phyloP scores from a whole-genome alignment of 2,329 filamentous ascomycete species.

The Penicillium sumatraense region DNA sequence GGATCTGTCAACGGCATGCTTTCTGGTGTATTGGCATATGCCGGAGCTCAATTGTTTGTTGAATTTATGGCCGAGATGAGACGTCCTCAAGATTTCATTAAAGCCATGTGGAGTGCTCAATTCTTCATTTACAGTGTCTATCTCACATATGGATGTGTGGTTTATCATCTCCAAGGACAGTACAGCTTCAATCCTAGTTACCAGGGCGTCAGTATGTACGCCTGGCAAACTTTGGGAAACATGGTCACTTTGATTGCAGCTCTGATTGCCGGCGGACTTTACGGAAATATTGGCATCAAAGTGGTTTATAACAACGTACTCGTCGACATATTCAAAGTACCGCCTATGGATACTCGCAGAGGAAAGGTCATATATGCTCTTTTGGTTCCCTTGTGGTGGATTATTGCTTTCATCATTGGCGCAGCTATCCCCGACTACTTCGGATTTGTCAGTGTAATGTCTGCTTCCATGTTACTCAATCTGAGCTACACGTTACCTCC shows the following conservation, averaged over 20 bases:
- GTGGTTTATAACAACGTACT: conserved; percentile 52
- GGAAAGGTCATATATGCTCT: conserved; percentile 47
- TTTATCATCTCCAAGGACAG: conserved; percentile 55
- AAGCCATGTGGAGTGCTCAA: conserved; percentile 51
- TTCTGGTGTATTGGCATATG: conserved; percentile 62
- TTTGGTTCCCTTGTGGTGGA: conserved; percentile 50
- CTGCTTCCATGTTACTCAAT: conserved; percentile 51
- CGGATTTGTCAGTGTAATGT: conserved; percentile 45
- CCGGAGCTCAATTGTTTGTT: conserved; percentile 62
- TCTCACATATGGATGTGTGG: conserved; percentile 53
- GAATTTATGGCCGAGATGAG: conserved; percentile 62
- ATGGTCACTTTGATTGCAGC: conserved; percentile 34
- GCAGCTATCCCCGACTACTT: conserved; percentile 51
- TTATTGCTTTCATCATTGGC: conserved; percentile 48
- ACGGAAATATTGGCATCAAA: conserved; percentile 50
- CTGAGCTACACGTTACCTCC: conserved; percentile 55
- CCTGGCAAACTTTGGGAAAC: conserved; percentile 38
- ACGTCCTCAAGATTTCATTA: conserved; percentile 55
- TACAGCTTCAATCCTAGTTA: conserved; percentile 40
- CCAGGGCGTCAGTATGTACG: conserved; percentile 36
- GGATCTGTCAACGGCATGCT: conserved; percentile 57
- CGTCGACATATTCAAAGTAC: conserved; percentile 46
- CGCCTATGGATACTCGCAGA: conserved; percentile 40
- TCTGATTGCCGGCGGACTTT: conserved; percentile 44
- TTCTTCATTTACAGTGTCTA: conserved; percentile 55